Evolutionary conservation across 768 basidiomycete species (phyloP).

Genomic region (Chiua virens): DNA sequence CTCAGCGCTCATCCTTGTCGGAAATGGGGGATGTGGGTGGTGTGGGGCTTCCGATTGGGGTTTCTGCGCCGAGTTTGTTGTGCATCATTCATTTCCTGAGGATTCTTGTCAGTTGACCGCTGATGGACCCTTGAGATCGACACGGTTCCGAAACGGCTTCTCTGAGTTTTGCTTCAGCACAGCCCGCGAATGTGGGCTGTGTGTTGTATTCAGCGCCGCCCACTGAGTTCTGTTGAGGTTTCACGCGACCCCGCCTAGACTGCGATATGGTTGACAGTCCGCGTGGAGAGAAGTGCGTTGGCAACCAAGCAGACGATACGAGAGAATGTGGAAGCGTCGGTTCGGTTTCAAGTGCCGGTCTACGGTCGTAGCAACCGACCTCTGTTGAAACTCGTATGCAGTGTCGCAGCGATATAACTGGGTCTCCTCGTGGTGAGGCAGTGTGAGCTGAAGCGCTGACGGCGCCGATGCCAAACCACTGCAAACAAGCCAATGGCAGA

Average conservation of each 20-base stretch:
- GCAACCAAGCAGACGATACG: not conserved
- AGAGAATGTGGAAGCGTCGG: not conserved
- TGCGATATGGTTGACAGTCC: conserved; percentile 6
- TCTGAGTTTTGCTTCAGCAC: not conserved
- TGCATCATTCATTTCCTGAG: too few relatives aligned
- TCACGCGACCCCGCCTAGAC: conserved; percentile 16
- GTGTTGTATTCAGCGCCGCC: not conserved
- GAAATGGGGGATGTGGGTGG: too few relatives aligned
- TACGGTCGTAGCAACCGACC: not conserved
- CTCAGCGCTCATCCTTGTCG: too few relatives aligned
- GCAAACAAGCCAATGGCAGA: too few relatives aligned
- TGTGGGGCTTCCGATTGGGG: too few relatives aligned
- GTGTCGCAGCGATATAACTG: not conserved
- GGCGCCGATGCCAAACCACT: too few relatives aligned
- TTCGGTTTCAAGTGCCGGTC: conserved; percentile 2
- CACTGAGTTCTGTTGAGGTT: not conserved
- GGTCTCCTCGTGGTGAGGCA: too few relatives aligned
- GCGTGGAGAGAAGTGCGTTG: conserved; percentile 7
- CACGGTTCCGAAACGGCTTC: not conserved
- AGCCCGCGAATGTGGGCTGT: too few relatives aligned
- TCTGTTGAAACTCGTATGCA: not conserved
- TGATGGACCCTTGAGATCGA: too few relatives aligned
- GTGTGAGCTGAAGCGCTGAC: too few relatives aligned
- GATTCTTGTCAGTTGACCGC: too few relatives aligned
- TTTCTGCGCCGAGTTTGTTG: too few relatives aligned